These are phyloP conservation scores for Nepenthes mirabilis DNA, from an alignment of 148 eudicot species.

Conservation along the genomic window DNA sequence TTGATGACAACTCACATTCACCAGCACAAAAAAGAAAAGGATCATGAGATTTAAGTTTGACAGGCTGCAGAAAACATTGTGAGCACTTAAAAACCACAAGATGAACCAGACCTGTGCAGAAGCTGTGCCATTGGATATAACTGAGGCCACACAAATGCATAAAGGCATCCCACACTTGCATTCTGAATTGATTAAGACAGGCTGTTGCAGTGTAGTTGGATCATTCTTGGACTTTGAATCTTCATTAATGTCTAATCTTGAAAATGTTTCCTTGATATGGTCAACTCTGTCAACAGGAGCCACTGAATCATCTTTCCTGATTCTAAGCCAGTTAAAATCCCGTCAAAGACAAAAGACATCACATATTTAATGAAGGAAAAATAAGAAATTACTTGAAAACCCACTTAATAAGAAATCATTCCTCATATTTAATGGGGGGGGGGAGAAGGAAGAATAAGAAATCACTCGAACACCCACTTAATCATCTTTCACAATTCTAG, in stretches of 20 bases:
- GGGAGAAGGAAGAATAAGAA: no score
- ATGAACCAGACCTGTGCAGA: constrained; percentile 28
- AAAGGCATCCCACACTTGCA: constrained; percentile 99
- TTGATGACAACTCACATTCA: constrained; percentile 7
- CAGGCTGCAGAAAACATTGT: background rate
- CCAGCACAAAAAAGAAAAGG: constrained; percentile 5
- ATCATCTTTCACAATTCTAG: no score
- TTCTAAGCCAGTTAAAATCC: constrained; percentile 18
- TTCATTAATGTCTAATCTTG: constrained; percentile 48
- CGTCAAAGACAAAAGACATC: background rate
- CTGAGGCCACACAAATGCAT: constrained; percentile 80
- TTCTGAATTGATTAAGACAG: constrained; percentile 26
- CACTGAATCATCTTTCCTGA: constrained; percentile 17
- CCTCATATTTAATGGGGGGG: no score
- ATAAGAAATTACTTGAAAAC: no score
- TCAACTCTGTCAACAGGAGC: constrained; percentile 30
- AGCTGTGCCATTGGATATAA: constrained; percentile 28
- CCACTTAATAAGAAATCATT: no score
- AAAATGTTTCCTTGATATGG: constrained; percentile 38
- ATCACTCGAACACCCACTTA: no score
- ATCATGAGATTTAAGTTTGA: constrained; percentile 1
- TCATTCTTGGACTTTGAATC: constrained; percentile 26
- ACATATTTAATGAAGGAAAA: background rate
- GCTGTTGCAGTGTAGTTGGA: constrained; percentile 17
- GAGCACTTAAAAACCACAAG: background rate